phyloP scores from a whole-genome alignment of 2,329 filamentous ascomycete species.

The Neobulgaria alba region DNA sequence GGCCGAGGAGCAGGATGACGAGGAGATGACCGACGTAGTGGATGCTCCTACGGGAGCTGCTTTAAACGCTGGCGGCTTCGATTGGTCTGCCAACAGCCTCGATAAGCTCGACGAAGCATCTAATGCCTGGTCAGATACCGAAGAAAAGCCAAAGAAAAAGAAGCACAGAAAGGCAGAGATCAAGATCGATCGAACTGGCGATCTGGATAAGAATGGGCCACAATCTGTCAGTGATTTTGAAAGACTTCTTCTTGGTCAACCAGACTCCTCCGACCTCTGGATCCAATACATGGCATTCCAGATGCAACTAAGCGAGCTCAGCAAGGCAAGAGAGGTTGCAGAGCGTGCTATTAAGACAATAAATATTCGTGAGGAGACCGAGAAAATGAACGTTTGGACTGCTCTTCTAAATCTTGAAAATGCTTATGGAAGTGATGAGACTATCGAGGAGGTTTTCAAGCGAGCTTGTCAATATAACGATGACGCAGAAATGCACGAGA shows the following conservation, averaged over 20 bases:
- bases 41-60: conserved; percentile 34
- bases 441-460: conserved; percentile 78
- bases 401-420: conserved; percentile 92
- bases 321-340: conserved; percentile 80
- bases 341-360: conserved; percentile 88
- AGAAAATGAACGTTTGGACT: conserved; percentile 94
- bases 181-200: conserved; percentile 82
- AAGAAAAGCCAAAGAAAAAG: conserved; percentile 52
- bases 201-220: conserved; percentile 80
- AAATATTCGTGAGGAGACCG: conserved; percentile 79
- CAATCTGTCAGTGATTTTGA: conserved; percentile 90
- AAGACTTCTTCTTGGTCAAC: conserved; percentile 81
- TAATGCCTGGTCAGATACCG: conserved; percentile 38
- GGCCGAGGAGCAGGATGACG: conserved; percentile 22
- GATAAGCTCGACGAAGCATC: conserved; percentile 37
- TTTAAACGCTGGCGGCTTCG: conserved; percentile 69
- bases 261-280: conserved; percentile 90
- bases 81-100: conserved; percentile 72
- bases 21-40: conserved; percentile 28
- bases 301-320: conserved; percentile 80
- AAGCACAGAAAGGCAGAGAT: conserved; percentile 70
- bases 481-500: conserved; percentile 78
- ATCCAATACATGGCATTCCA: conserved; percentile 99
- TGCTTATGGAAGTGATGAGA: conserved; percentile 76
- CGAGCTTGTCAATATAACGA: conserved; percentile 92